Evolutionary conservation across 2,329 filamentous ascomycete species (phyloP), one percentile per base, ranked within the genome.

Genomic region (Rhynchosporium agropyri): DNA sequence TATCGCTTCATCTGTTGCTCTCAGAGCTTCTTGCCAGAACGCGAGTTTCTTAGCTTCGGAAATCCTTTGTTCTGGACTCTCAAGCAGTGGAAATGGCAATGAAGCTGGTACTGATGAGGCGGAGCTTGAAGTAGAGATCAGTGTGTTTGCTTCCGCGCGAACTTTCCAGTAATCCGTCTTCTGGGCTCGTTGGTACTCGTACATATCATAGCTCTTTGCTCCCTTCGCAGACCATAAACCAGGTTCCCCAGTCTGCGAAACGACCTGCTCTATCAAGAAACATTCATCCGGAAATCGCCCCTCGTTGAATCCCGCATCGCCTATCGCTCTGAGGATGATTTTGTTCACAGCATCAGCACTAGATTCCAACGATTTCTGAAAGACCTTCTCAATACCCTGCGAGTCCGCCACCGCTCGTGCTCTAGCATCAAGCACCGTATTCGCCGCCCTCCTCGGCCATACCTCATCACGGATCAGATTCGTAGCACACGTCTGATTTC

Each of bases 281-380:
- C 15, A 28, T 10, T 59, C 62, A 9, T 15, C n/a, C 13, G 56
- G 62, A n/a, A 33, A 61, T 9, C 20, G n/a, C 29, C 58, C 62
- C 9, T 55, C 26, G 31, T 61, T 61, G 38, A 46, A 64, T n/a
- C 20, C 20, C 12, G 9, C 43, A 8, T 46, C 43, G 3, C 43
- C n/a, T 7, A 46, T 46, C n/a, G 43, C 43, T 8, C 20, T 6
- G 7, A 46, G 10, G 43, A 46, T 46, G 10, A 46, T 26, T n/a
- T 46, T 28, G 15, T 46, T 46, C 43, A 46, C 7, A 8, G 7
- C 20, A n/a, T n/a, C 13, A n/a, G 43, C 7, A 9, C n/a, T 46
- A 10, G 15, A 10, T 28, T 46, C 43, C 15, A 46, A 3, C 4
- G 15, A 15, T 20, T 26, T 6, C 43, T 20, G 10, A 5, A 20